These are phyloP conservation scores for Ilyonectria mors-panacis DNA, from an alignment of 2,329 filamentous ascomycete species.

Conservation along the genomic window DNA sequence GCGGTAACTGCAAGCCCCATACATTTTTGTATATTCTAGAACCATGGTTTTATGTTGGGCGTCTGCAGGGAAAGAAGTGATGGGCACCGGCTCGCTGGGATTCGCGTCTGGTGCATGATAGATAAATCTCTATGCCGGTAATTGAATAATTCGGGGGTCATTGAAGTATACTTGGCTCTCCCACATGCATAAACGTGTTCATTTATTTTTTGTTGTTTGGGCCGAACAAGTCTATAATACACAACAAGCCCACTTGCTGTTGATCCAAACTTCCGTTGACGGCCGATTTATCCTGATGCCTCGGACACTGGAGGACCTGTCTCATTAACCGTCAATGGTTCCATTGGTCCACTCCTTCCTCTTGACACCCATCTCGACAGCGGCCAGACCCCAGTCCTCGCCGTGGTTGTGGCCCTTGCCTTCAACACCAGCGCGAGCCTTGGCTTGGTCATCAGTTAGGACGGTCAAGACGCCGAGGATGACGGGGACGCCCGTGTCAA, in stretches of 20 bases:
- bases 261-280: not conserved
- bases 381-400: slow-evolving; percentile 94
- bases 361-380: slow-evolving; percentile 94
- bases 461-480: slow-evolving; percentile 95
- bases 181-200: slow-evolving; percentile 2
- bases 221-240: slow-evolving; percentile 12
- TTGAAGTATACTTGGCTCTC: slow-evolving; percentile 24
- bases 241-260: slow-evolving; percentile 30
- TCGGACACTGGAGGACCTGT: slow-evolving; percentile 2
- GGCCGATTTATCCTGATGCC: not conserved
- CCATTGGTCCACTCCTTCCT: slow-evolving; percentile 86
- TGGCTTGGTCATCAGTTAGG: slow-evolving; percentile 88
- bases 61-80: slow-evolving; percentile 48
- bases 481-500: slow-evolving; percentile 90
- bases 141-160: slow-evolving; percentile 50
- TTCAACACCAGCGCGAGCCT: slow-evolving; percentile 84
- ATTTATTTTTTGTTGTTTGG: slow-evolving; percentile 17
- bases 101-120: slow-evolving; percentile 49
- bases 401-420: slow-evolving; percentile 87
- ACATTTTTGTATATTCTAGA: slow-evolving; percentile 51
- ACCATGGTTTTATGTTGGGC: slow-evolving; percentile 46
- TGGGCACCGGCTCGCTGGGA: slow-evolving; percentile 43
- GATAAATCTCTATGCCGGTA: slow-evolving; percentile 49
- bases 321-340: slow-evolving; percentile 62
- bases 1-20: slow-evolving; percentile 33